Evolutionary conservation across 1,139 yeast species (phyloP), one percentile per base, ranked within the genome.

Genomic region (Hansenula sp.): DNA sequence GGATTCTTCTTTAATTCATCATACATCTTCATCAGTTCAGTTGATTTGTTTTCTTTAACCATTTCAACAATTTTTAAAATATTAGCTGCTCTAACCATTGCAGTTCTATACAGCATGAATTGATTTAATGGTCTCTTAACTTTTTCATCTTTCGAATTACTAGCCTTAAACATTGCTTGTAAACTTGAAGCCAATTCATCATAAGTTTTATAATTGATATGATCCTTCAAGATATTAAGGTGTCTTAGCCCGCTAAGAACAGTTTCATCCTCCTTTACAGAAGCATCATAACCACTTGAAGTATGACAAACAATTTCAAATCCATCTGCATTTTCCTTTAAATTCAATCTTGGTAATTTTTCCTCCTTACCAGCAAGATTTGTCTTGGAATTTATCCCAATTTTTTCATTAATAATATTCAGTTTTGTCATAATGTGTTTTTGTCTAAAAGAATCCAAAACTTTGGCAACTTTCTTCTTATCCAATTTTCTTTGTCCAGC

Each of bases 81-180:
- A 50, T 66, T 57, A 19, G 71, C 68, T 9, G 66, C 62, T 46
- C 65, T 71, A 35, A 71, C 68, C 59, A 70, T 67, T 10, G 67
- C 52, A 32, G 68, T 59, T 44, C 77, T 62, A 48, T 73, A 73
- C 14, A 73, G 61, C 77, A 73, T 71, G 48, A 71, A 73, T 25
- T 75, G 68, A 56, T 73, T 73, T 43, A 72, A 57, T 1, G 77
- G 77, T 27, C 78, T 64, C 49, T 72, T 72, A 43, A 71, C 62
- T 29, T 49, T 45, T 13, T 19, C 32, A 18, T 40, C 42, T 30
- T 44, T 34, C 21, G 28, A 32, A 20, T 12, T 38, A 32, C 12
- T 28, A 21, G 24, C 24, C 24, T 7, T 21, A 21, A 21, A n/a
- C n/a, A n/a, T n/a, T n/a, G n/a, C 24, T 21, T 21, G 6, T 9